These are phyloP conservation scores for Rubia balearica DNA, from an alignment of 305 asterid species.

Conservation along the genomic window DNA sequence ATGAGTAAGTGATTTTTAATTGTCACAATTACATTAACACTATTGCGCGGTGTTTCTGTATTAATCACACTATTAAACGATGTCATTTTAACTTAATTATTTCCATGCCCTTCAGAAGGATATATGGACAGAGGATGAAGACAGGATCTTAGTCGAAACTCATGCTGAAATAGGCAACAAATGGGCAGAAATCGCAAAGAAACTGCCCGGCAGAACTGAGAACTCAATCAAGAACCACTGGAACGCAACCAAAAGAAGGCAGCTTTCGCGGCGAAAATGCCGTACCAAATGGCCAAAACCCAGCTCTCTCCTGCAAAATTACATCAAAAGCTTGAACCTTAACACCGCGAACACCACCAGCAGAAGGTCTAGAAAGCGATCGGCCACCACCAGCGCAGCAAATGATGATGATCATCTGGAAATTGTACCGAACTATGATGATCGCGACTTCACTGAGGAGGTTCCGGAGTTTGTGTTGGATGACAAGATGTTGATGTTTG, in stretches of 20 bases:
- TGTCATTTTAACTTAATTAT: neutral
- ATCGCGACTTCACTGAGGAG: constrained; percentile 27
- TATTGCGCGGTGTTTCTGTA: neutral
- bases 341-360: constrained; percentile 32
- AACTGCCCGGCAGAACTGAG: constrained; percentile 74
- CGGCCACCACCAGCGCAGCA: constrained; percentile 2
- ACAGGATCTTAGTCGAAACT: constrained; percentile 50
- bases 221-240: constrained; percentile 91
- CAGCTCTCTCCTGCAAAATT: constrained; percentile 60
- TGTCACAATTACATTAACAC: neutral
- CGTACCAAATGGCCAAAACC: constrained; percentile 71
- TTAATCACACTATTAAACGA: neutral
- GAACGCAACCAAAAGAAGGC: constrained; percentile 88
- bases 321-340: constrained; percentile 41
- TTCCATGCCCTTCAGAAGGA: constrained; percentile 46
- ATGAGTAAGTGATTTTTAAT: neutral
- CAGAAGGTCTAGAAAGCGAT: constrained; percentile 9
- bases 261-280: constrained; percentile 59
- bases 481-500: constrained; percentile 25
- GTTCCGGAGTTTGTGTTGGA: constrained; percentile 38
- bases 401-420: neutral
- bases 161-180: constrained; percentile 70
- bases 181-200: constrained; percentile 91
- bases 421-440: constrained; percentile 21
- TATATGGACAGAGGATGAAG: constrained; percentile 80